These are phyloP conservation scores for Camelina hispida DNA, from an alignment of 345 rosid genomes.

Conservation along the genomic window DNA sequence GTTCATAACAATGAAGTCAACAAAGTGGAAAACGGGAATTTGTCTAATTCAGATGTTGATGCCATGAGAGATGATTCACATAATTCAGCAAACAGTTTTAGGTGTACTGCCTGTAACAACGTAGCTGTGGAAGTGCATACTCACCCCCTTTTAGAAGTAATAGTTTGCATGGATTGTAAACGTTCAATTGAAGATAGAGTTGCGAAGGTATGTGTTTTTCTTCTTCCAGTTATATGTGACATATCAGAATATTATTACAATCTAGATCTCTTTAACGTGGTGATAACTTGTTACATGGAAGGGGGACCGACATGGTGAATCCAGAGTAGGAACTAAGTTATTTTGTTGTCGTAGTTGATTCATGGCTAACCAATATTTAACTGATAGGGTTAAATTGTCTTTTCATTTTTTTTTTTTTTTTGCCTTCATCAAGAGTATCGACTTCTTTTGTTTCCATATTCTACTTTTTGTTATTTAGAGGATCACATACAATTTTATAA, in stretches of 20 bases:
- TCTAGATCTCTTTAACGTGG: background rate
- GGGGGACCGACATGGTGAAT: background rate
- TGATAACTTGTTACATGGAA: no score
- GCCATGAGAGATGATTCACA: conserved; percentile 42
- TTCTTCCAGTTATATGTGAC: conserved; percentile 9
- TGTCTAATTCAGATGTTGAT: conserved; percentile 53
- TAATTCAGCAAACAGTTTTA: conserved; percentile 49
- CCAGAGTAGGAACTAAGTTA: background rate
- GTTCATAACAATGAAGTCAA: conserved; percentile 35
- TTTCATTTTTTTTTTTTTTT: conserved; percentile 4
- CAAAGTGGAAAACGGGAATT: conserved; percentile 46
- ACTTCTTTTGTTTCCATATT: conserved; percentile 8
- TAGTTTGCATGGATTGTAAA: conserved; percentile 89
- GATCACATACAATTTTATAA: conserved; percentile 10
- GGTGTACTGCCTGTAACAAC: conserved; percentile 82
- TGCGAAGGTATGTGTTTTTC: conserved; percentile 64
- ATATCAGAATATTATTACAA: conserved; percentile 18
- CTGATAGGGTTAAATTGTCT: conserved; percentile 7
- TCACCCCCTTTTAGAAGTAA: conserved; percentile 86
- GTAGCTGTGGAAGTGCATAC: conserved; percentile 65
- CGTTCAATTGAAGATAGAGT: conserved; percentile 64
- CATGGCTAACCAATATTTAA: background rate
- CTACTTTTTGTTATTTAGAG: conserved; percentile 16
- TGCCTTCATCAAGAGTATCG: conserved; percentile 16
- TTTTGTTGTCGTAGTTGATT: conserved; percentile 10